Evolutionary conservation across 2,329 filamentous ascomycete genomes (phyloP), one percentile per base, ranked within the genome.

Genomic region (Pseudogymnoascus sp.): DNA sequence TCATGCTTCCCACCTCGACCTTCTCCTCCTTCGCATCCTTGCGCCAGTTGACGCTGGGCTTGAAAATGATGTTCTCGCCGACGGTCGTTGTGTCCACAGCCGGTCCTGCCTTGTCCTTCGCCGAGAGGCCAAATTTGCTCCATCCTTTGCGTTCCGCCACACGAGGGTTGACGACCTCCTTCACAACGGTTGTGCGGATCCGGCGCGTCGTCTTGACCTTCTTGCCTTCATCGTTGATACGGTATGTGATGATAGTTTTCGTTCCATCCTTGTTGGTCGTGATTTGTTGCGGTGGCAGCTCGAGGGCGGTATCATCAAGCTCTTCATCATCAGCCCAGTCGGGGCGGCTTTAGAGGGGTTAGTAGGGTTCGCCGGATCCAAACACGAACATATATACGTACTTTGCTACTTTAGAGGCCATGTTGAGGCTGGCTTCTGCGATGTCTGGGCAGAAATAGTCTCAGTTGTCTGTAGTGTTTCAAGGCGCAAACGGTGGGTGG

Each of bases 181-280:
- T 93, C 78, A 96, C 87, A 71, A 93, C 88, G 68, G 90, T 96
- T 74, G 92, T 91, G 76, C 93, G 92, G 80, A 98, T 93, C 73
- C 93, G 91, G 76, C 95, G 93, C 67, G 93, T 98, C 68, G 92
- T 95, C 85, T 98, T 98, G 75, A 98, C 90, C 79, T 96, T 96
- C 78, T 96, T 93, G 78, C 90, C 90, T 68, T 93, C 85, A 71
- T 99, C 95, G 81, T 96, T 93, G 81, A 92, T 87, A 73, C 87
- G 85, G 82, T 91, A 96, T 68, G 90, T 90, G 74, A 96, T 88
- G 72, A 95, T 90, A 57, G 96, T 99, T 81, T 97, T 96, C 73
- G 92, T 96, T 76, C 96, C 95, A 78, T 99, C 95, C 81, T 97
- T 96, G 86, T 99, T 98, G 77, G 89, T 89, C 77, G 92, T 93